These are phyloP conservation scores for Pyrenophora seminiperda DNA, from an alignment of 2,329 filamentous ascomycete species.

Conservation along the genomic window DNA sequence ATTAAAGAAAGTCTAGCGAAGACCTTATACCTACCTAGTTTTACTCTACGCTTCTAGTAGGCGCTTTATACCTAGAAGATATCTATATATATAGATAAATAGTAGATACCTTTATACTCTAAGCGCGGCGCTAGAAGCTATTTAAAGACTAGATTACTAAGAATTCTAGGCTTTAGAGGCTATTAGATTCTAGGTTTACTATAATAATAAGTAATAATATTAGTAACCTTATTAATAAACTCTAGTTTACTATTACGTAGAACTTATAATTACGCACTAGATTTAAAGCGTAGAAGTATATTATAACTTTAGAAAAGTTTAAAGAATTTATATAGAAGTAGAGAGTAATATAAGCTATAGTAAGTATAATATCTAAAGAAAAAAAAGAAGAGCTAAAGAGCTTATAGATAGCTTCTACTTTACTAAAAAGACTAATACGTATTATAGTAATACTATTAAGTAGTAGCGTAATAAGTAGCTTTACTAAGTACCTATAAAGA, in stretches of 20 bases:
- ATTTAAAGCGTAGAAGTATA: background rate
- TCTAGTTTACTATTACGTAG: background rate
- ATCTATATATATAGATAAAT: background rate
- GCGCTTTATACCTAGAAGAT: background rate
- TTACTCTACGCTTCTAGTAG: background rate
- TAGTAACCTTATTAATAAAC: background rate
- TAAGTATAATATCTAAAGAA: background rate
- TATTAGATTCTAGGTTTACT: background rate
- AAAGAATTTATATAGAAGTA: background rate
- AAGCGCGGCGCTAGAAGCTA: background rate
- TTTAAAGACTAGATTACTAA: background rate
- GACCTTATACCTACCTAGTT: background rate
- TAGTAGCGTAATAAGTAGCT: no score
- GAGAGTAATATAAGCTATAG: background rate
- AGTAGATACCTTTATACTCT: background rate
- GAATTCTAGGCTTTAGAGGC: background rate
- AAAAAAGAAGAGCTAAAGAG: background rate
- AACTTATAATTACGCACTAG: no score
- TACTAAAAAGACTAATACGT: background rate
- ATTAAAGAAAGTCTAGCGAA: background rate
- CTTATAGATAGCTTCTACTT: background rate
- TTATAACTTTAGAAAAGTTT: background rate
- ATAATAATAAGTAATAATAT: background rate
- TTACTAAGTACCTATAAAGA: no score
- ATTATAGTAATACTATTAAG: no score